A percentile compares a stretch with the other conserved stretches of the same genome.
These are phyloP conservation scores for Termitomyces sp. DNA, from an alignment of 1,284 basidiomycete species.

Conservation along the genomic window DNA sequence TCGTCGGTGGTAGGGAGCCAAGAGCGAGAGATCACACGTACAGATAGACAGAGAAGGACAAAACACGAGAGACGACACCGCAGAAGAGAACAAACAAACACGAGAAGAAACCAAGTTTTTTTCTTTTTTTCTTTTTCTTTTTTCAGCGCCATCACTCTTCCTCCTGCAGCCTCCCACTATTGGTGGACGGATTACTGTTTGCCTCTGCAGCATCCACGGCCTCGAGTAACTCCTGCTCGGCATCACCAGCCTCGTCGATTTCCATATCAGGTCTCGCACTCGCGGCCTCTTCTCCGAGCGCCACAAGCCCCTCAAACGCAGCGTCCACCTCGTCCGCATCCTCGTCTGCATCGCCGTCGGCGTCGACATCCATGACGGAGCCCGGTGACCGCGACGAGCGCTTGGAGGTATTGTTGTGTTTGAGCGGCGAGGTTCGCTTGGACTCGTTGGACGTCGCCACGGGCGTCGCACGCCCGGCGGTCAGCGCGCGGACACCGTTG, in stretches of 20 bases:
- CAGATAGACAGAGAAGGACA: no score
- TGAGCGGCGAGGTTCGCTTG: constrained; percentile 1
- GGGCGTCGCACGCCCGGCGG: constrained; percentile 1
- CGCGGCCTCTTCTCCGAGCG: constrained; percentile 2
- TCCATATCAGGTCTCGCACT: constrained; percentile 6
- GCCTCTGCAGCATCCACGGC: constrained; percentile 26
- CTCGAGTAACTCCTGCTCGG: constrained; percentile 22
- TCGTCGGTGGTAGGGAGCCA: background rate
- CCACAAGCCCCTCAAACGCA: constrained; percentile 14
- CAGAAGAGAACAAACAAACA: background rate
- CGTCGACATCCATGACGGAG: constrained; percentile 16
- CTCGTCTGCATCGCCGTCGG: constrained; percentile 15
- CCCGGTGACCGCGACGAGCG: constrained; percentile 3
- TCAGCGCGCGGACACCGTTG: constrained; percentile 13
- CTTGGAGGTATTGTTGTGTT: constrained; percentile 4
- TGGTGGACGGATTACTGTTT: constrained; percentile 11
- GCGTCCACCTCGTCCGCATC: constrained; percentile 16
- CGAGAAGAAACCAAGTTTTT: background rate
- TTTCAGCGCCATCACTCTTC: constrained; percentile 3
- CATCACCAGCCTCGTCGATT: constrained; percentile 16
- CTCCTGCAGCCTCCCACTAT: constrained; percentile 8
- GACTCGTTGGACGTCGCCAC: background rate
- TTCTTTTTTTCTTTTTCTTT: no score
- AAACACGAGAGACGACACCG: background rate
- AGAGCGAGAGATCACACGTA: background rate